Evolutionary conservation across 805 yeast species (phyloP), one percentile per base, ranked within the genome.

Genomic region (Cyberlindnera lachancei): DNA sequence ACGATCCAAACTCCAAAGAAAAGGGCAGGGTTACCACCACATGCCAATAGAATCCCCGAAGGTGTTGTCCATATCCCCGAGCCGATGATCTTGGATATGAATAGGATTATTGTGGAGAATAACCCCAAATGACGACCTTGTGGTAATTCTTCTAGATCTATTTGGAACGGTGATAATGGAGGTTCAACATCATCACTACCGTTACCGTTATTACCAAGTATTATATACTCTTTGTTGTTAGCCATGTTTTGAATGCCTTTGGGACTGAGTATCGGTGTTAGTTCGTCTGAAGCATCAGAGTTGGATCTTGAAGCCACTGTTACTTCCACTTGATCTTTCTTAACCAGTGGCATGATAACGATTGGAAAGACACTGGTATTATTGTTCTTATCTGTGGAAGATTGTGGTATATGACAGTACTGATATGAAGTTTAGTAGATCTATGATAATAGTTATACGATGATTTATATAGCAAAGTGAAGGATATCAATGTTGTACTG

Each of bases 11-110:
- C 69, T 0, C 61, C 37, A 29, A 79, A 68, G 50, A 79, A 82
- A 21, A 79, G 45, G 15, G 65, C 55, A 2, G 78, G 73, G 8
- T 81, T 77, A 11, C 84, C 78, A 17, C 88, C 88, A 44, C 75
- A 72, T 42, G 78, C 80, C 13, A 38, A 67, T 46, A 72, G 78
- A 19, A 81, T 71, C 17, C 78, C 70, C 14, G 82, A 69, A 0
- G 88, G 79, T 1, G 78, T 72, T 7, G 87, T 79, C 59, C 81
- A 78, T 7, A 82, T 80, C 0, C 92, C 92, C 0, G 87, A 77
- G 0, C 94, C 92, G 10, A 82, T 60, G 25, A 82, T 81, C 38
- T 88, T 59, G 12, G 84, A 73, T 6, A 82, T 65, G 44, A 79
- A 76, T 36, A 79, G 56, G 27, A 78, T 66, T 25, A 76, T 64